These are phyloP conservation scores for Lachnellula cervina DNA, from an alignment of 2,329 filamentous ascomycete species.

Conservation along the genomic window DNA sequence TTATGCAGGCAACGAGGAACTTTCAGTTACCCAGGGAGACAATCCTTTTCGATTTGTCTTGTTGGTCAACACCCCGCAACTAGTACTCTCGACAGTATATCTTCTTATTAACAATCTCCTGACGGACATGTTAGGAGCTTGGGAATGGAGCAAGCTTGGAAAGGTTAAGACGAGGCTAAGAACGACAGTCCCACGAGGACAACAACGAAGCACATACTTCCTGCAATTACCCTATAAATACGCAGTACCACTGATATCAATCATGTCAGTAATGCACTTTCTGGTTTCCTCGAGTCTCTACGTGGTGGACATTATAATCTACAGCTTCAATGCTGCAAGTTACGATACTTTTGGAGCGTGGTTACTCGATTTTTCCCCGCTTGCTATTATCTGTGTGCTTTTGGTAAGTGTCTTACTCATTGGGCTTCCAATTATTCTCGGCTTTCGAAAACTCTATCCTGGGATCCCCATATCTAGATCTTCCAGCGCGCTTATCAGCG, in stretches of 20 bases:
- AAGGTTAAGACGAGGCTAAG: background rate
- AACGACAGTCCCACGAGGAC: background rate
- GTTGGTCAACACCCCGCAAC: background rate
- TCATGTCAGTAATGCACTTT: background rate
- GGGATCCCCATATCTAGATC: background rate
- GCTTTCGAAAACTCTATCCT: background rate
- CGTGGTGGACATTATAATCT: no score
- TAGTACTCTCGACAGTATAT: background rate
- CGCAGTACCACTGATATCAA: background rate
- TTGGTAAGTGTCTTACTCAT: background rate
- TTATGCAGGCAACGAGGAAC: no score
- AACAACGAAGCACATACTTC: constrained; percentile 1
- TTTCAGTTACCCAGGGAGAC: background rate
- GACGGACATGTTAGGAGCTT: background rate
- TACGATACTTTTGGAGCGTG: background rate
- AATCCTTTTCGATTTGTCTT: background rate
- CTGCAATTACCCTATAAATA: constrained; percentile 1
- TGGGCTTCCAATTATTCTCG: background rate
- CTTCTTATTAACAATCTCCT: background rate
- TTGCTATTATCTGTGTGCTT: background rate
- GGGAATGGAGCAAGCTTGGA: constrained; percentile 1
- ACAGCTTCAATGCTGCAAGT: no score
- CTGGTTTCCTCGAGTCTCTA: no score
- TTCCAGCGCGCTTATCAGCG: background rate
- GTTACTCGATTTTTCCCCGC: background rate